Base-by-base conservation (phyloP, 2,329 filamentous ascomycete species). In the Aspergillus fischeri region DNA sequence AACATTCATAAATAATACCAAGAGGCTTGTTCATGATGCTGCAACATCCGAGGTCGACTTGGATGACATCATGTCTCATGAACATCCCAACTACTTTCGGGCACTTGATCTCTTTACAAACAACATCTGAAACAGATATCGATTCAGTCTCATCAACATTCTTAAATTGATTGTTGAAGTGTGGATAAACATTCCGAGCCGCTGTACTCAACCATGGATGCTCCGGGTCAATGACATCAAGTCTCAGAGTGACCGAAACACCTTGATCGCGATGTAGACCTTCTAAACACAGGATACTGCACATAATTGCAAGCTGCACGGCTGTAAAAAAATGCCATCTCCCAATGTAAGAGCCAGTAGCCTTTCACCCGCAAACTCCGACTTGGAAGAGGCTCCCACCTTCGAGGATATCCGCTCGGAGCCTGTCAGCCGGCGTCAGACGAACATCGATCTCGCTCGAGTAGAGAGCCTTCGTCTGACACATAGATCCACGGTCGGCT, bases 391-490 rank as follows among this genome's bases (percentile, higher is more conserved):
- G 10, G 44, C 50, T 38, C 25, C 49, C 14, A 24, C 10, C 44
- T 47, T 24, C 21, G 20, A 47, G 44, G 21, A 47, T 47, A 8
- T 47, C 8, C 55, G 44, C 7, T n/a, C 55, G 3, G 44, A 47
- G 5, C 56, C 49, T 11, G 29, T 65, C 32, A 61, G 57, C 38
- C 67, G 66, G 2, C 66, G 60, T 8, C 60, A 61, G 25, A 68
- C 62, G 9, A 62, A 58, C n/a, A 61, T 70, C 32, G 66, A 69
- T 24, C 52, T 70, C 29, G 65, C 67, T 29, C 66, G 67, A n/a
- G 69, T 69, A 47, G 59, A 70, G 11, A 68, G 65, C 4, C 65
- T 64, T 21, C 61, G 63, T n/a, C 56, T 67, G 3, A 66, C 69
- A 24, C 67, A 69, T 4, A 53, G 60, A 27, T 66, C 68, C 0